Percentiles rank a stretch among this genome's conserved stretches.
Evolutionary conservation across 306 rosid species (phyloP).

Genomic region (Vigna nakashimae): DNA sequence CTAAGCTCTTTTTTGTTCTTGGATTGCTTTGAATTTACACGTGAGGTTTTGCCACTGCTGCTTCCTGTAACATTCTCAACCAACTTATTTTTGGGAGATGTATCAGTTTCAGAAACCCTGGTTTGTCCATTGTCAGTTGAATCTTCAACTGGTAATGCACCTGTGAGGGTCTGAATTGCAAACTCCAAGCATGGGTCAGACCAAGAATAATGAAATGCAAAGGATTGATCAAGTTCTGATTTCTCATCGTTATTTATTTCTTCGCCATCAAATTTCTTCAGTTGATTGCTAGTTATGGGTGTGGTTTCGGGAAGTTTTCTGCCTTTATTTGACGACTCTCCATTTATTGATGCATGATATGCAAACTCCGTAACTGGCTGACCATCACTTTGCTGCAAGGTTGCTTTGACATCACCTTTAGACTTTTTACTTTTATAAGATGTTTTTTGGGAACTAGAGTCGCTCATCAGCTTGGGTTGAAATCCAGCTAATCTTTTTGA

Average conservation of each 20-base stretch:
- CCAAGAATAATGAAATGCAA: conserved; percentile 64
- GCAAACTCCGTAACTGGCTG: conserved; percentile 22
- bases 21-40: conserved; percentile 46
- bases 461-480: conserved; percentile 51
- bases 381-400: conserved; percentile 39
- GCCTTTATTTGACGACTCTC: conserved; percentile 39
- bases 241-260: conserved; percentile 41
- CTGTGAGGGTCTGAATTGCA: conserved; percentile 71
- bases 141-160: conserved; percentile 61
- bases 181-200: conserved; percentile 83
- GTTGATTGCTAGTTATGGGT: not conserved
- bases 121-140: conserved; percentile 38
- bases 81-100: conserved; percentile 32
- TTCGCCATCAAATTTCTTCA: conserved; percentile 38
- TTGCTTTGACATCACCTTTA: conserved; percentile 42
- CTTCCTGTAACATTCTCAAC: conserved; percentile 46
- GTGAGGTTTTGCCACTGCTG: conserved; percentile 42
- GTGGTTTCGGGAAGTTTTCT: not conserved
- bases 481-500: conserved; percentile 59
- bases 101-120: conserved; percentile 36
- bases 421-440: conserved; percentile 45
- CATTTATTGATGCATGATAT: conserved; percentile 33
- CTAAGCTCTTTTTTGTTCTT: conserved; percentile 56
- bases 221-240: conserved; percentile 52
- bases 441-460: conserved; percentile 46